phyloP scores from a whole-genome alignment of 345 rosid species.

The Dipteronia sinensis region DNA sequence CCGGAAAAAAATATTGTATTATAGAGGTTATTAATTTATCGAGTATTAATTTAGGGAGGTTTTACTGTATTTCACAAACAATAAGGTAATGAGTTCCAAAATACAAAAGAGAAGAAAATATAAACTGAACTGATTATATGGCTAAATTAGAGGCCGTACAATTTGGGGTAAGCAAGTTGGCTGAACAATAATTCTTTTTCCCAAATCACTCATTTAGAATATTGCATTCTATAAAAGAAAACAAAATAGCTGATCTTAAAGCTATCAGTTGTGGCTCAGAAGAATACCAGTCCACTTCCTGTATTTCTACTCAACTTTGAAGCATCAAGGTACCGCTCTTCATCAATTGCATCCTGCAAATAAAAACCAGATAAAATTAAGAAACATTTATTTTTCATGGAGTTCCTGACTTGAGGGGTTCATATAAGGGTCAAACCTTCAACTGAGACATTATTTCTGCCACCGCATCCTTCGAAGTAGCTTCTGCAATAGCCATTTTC shows the following conservation, averaged over 20 bases:
- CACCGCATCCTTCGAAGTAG: conserved; percentile 65
- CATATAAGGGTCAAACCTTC: conserved; percentile 48
- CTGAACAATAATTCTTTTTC: neutral
- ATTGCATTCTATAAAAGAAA: neutral
- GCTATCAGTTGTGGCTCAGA: neutral
- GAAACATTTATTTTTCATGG: conserved; percentile 12
- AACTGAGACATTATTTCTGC: conserved; percentile 79
- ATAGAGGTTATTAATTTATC: no score
- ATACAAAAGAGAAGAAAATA: neutral
- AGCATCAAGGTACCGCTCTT: conserved; percentile 93
- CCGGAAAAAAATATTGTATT: no score
- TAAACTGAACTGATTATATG: neutral
- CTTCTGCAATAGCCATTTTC: conserved; percentile 72
- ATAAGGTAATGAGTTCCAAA: neutral
- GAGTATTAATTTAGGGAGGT: no score
- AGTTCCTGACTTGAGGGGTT: neutral
- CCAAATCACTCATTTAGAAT: neutral
- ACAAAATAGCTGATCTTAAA: neutral
- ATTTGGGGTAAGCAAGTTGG: neutral
- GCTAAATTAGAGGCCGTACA: neutral
- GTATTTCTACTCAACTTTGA: conserved; percentile 67
- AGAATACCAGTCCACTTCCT: conserved; percentile 87
- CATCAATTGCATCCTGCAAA: conserved; percentile 66
- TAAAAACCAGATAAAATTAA: conserved; percentile 22
- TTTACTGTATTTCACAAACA: neutral